A percentile compares a stretch with the other conserved stretches of the same genome.
These are phyloP conservation scores for Corynascus novoguineensis DNA, from an alignment of 495 filamentous ascomycete genomes.

Conservation along the genomic window DNA sequence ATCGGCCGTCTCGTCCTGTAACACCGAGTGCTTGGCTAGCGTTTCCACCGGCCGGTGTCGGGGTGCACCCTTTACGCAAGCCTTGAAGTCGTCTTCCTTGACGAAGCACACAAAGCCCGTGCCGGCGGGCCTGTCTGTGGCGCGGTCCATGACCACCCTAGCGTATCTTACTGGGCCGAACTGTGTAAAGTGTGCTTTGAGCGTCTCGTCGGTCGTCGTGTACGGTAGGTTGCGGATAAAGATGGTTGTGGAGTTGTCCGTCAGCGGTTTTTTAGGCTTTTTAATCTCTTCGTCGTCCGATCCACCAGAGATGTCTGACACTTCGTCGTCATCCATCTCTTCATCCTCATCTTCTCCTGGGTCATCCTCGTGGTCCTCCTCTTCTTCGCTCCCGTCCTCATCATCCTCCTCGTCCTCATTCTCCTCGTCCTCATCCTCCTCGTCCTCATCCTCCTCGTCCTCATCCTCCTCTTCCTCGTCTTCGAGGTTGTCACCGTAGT, in stretches of 20 bases:
- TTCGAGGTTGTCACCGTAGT: constrained; percentile 33
- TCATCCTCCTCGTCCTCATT: constrained; percentile 42
- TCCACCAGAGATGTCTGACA: constrained; percentile 21
- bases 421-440: constrained; percentile 33
- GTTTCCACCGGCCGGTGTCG: constrained; percentile 42
- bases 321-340: constrained; percentile 23
- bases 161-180: constrained; percentile 87
- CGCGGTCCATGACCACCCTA: constrained; percentile 76
- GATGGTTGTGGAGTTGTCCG: constrained; percentile 64
- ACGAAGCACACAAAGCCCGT: constrained; percentile 95
- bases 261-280: constrained; percentile 23
- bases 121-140: constrained; percentile 78
- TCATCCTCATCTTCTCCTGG: constrained; percentile 37
- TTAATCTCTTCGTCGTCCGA: constrained; percentile 37
- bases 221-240: constrained; percentile 97
- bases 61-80: constrained; percentile 71
- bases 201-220: constrained; percentile 66
- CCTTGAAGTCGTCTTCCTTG: constrained; percentile 61
- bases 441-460: constrained; percentile 39
- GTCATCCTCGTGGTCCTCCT: constrained; percentile 43
- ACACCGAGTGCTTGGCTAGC: constrained; percentile 63
- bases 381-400: constrained; percentile 28
- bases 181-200: constrained; percentile 74
- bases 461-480: constrained; percentile 48
- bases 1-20: constrained; percentile 76